phyloP scores from a whole-genome alignment of 495 filamentous ascomycete genomes.

The Astrothelium subdiscretum region DNA sequence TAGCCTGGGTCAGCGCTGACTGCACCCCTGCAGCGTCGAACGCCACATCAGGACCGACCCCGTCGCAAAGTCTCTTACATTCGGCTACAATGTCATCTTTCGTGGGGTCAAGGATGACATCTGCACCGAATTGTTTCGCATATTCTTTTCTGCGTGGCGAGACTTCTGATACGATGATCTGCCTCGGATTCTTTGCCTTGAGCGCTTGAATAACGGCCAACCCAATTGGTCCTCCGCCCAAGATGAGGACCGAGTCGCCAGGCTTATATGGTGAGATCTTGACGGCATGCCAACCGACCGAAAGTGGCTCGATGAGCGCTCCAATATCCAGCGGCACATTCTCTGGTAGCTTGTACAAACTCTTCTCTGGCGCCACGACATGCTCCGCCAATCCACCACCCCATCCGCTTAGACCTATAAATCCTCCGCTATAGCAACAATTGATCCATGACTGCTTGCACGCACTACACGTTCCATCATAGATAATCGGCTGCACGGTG shows the following conservation, averaged over 20 bases:
- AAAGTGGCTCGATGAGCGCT: constrained; percentile 49
- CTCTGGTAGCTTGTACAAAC: constrained; percentile 35
- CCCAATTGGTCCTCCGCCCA: constrained; percentile 54
- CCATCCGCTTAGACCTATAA: constrained; percentile 48
- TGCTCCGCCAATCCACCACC: constrained; percentile 49
- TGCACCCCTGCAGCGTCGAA: constrained; percentile 51
- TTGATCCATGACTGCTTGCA: constrained; percentile 42
- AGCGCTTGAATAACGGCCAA: constrained; percentile 50
- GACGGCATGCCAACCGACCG: constrained; percentile 59
- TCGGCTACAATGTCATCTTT: constrained; percentile 38
- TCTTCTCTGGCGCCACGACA: constrained; percentile 37
- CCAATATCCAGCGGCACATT: constrained; percentile 40
- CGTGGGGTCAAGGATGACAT: constrained; percentile 43
- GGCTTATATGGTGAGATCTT: constrained; percentile 39
- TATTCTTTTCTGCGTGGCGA: constrained; percentile 37
- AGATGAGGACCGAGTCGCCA: constrained; percentile 39
- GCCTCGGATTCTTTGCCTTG: constrained; percentile 34
- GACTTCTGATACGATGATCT: constrained; percentile 48
- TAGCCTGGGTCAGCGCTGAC: constrained; percentile 37
- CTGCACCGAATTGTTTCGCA: constrained; percentile 42
- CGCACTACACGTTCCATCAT: constrained; percentile 42
- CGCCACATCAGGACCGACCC: constrained; percentile 40
- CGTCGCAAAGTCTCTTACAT: constrained; percentile 36
- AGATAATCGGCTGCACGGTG: constrained; percentile 47
- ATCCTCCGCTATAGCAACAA: constrained; percentile 47